Evolutionary conservation across 108 stramenopile species (phyloP), one percentile per base, ranked within the genome.

Genomic region (Cyclotella sp.): DNA sequence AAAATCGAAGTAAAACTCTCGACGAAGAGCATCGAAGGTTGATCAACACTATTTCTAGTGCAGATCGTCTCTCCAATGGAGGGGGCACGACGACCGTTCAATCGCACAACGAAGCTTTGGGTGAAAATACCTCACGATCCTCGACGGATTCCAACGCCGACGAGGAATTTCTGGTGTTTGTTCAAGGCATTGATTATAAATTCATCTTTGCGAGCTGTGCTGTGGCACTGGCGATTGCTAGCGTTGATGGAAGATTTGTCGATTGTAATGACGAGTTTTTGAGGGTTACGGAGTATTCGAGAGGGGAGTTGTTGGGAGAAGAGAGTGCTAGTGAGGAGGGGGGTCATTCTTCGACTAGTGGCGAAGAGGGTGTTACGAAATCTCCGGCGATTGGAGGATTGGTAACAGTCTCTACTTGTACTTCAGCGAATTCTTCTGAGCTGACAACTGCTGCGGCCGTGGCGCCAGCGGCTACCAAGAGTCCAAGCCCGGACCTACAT

Each of bases 261-360:
- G 92, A 91, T 53, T 91, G 92, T 80, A 95, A 95, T 71, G 73
- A 79, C 9, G 89, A 86, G 51, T 95, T 93, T 73, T 74, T 83
- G 42, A 26, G 70, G 29, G 27, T 88, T 30, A 85, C 88, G 10
- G 89, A 87, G 15, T 90, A 78, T 41, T 34, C 65, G 0, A 67
- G 88, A 16, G 58, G 57, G 34, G 84, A 89, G 9, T 68, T 84
- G n/a, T 42, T 89, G 59, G 63, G 83, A 18, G 87, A 89, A 39
- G 19, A 79, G 58, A 83, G 19, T 60, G 39, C 0, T 5, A 8
- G 1, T n/a, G 49, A 39, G 26, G 29, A 28, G 15, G 40, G 16
- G n/a, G 26, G 71, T 44, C 21, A 19, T 22, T 12, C 44, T 21
- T 12, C 21, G 3, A 26, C 1, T 21, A 57, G 8, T 57, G 24